Base-by-base conservation (phyloP, 805 yeast species). In the Saturnispora saitoi region DNA sequence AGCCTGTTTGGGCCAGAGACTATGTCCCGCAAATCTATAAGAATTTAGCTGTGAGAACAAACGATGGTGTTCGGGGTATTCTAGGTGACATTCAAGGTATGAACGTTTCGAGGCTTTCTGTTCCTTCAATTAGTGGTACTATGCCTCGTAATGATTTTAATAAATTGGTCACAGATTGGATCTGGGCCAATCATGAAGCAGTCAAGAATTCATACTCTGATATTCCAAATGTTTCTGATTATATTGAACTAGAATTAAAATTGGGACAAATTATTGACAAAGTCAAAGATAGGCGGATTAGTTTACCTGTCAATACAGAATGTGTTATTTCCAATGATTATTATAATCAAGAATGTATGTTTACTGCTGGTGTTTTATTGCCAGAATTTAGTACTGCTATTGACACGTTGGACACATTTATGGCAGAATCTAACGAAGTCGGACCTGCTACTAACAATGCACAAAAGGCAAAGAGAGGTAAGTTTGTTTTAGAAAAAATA, bases 1-100 rank as follows among this genome's bases (percentile, higher is more conserved):
- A 85, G 3, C 96, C 96, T 4, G 71, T 79, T 4, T 89, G 95
- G 95, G 95, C 96, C 0, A 82, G 74, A 53, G 83, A 80, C 57
- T 86, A 84, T 81, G 66, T 72, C 42, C 81, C 83, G 14, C 51
- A 57, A 12, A 54, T 54, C 32, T 51, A 54, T 22, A 48, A 50
- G 30, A 31, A 51, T 7, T 31, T 43, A 28, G 43, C 51, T 8
- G 47, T 43, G 4, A 44, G 49, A 29, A 24, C 39, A 1, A 42
- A 31, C 24, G 49, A 47, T 36, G 48, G 44, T 1, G 37, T 38
- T 3, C 40, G 24, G 31, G 47, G 42, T 11, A 28, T 48, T 12
- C 39, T 44, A 12, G 49, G 43, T 22, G 50, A 51, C 32, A 39
- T 45, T 4, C 50, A 51, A 10, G 43, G 46, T 24, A 44, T 43